Evolutionary conservation across 495 filamentous ascomycete species (phyloP).

Genomic region (Symbiotaphrina buchneri): DNA sequence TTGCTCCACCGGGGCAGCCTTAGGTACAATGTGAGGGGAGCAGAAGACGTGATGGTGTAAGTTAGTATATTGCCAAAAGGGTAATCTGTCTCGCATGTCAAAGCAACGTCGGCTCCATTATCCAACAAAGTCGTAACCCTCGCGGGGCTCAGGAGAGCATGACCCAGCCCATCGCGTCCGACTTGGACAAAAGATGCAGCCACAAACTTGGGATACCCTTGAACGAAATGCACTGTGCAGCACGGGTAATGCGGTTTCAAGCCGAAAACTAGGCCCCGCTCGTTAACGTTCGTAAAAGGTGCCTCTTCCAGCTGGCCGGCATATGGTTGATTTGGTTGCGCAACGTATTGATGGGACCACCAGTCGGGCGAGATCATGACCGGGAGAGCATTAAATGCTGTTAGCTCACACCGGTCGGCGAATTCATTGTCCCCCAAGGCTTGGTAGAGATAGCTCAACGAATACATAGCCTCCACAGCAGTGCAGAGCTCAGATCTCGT

Average conservation of each 20-base stretch:
- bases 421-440: conserved; percentile 22
- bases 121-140: conserved; percentile 11
- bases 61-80: conserved; percentile 23
- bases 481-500: conserved; percentile 8
- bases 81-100: conserved; percentile 23
- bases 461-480: conserved; percentile 11
- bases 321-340: conserved; percentile 21
- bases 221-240: conserved; percentile 40
- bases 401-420: conserved; percentile 30
- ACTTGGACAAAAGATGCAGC: conserved; percentile 8
- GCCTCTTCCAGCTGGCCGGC: conserved; percentile 14
- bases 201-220: conserved; percentile 36
- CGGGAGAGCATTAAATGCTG: conserved; percentile 37
- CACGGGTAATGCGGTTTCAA: conserved; percentile 23
- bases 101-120: conserved; percentile 8
- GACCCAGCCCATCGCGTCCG: conserved; percentile 15
- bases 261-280: conserved; percentile 20
- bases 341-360: conserved; percentile 40
- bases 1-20: conserved; percentile 25
- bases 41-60: conserved; percentile 21
- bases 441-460: conserved; percentile 13
- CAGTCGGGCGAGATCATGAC: conserved; percentile 29
- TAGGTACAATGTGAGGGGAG: conserved; percentile 21
- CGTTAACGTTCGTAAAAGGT: conserved; percentile 26
- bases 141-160: conserved; percentile 18